Evolutionary conservation across 495 filamentous ascomycete genomes (phyloP), one percentile per base, ranked within the genome.

Genomic region (Lindgomyces ingoldianus): DNA sequence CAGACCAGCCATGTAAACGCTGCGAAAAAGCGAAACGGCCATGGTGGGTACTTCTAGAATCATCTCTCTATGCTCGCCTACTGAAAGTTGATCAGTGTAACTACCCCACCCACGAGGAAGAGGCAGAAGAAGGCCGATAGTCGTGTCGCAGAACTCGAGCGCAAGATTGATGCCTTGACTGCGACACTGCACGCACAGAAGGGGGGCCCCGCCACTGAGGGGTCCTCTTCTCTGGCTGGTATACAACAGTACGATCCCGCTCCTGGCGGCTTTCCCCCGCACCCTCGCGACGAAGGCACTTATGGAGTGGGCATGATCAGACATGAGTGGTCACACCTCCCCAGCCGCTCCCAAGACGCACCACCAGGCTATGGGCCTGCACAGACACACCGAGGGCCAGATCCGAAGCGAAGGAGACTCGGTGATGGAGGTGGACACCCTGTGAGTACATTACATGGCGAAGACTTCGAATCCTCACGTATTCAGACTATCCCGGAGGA

Each of bases 61-160:
- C 22, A 22, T 6, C 2, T 11, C 1, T 12, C 19, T n/a, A 49
- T 16, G 18, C 53, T 21, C 19, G 14, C 14, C 16, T 3, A 49
- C 65, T 68, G 19, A 68, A 22, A 22, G n/a, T 21, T 19, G 12
- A 8, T 2, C 46, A 68, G 65, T 67, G 73, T 96, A 29, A 87
- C 95, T 36, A 96, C 91, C 8, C 83, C 84, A 25, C 92, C 93
- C 1, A 91, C 84, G 12, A 81, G 91, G 14, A 97, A 96, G 75
- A 81, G 93, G 27, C 89, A 93, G 78, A 96, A 94, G 79, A 97
- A 96, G 79, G 91, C 89, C 26, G 94, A 96, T 72, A 91, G 85
- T 60, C 84, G 93, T 41, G 92, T 98, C 8, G 88, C 91, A 14
- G 93, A 97, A 76, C 79, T 98, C 44, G 94, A 98, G 77, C 91